Evolutionary conservation across 176 grass and related monocot genomes (phyloP).

Genomic region (Urochloa ruziziensis): DNA sequence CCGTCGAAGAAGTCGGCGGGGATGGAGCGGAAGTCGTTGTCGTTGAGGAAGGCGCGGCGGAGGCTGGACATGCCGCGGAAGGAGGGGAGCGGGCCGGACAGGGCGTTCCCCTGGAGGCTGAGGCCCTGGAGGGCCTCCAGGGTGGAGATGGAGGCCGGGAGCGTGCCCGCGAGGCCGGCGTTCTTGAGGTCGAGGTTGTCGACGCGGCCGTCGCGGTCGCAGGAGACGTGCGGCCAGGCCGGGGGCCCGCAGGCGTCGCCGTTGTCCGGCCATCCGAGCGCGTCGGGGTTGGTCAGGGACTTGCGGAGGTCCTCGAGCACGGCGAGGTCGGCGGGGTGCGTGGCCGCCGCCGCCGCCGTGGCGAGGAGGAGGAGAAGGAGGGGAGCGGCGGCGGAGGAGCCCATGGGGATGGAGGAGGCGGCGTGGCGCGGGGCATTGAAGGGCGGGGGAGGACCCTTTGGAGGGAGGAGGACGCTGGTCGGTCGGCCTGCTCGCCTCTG

Average conservation of each 20-base stretch:
- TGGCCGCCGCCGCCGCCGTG: background rate
- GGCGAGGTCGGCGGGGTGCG: constrained; percentile 52
- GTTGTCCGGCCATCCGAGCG: constrained; percentile 52
- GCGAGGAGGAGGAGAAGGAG: background rate
- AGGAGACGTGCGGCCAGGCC: constrained; percentile 65
- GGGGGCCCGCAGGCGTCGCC: constrained; percentile 50
- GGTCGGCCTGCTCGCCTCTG: too few relatives aligned
- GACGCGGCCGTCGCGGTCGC: constrained; percentile 56
- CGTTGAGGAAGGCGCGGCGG: constrained; percentile 59
- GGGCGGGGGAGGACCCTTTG: background rate
- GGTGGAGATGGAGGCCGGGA: constrained; percentile 32
- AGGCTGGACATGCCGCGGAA: constrained; percentile 51
- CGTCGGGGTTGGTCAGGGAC: constrained; percentile 47
- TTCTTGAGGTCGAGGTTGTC: constrained; percentile 75
- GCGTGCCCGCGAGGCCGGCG: constrained; percentile 28
- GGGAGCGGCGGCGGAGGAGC: background rate
- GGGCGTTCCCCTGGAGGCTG: constrained; percentile 68
- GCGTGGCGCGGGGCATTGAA: constrained; percentile 36
- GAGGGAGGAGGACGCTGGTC: background rate
- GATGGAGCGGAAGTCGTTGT: constrained; percentile 67
- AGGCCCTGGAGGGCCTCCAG: constrained; percentile 55
- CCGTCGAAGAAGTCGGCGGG: constrained; percentile 67
- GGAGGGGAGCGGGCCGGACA: constrained; percentile 62
- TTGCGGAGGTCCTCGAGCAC: constrained; percentile 51
- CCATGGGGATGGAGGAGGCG: background rate